Base-by-base conservation (phyloP, 2,329 filamentous ascomycete species). In the Hypoxylon sp. region DNA sequence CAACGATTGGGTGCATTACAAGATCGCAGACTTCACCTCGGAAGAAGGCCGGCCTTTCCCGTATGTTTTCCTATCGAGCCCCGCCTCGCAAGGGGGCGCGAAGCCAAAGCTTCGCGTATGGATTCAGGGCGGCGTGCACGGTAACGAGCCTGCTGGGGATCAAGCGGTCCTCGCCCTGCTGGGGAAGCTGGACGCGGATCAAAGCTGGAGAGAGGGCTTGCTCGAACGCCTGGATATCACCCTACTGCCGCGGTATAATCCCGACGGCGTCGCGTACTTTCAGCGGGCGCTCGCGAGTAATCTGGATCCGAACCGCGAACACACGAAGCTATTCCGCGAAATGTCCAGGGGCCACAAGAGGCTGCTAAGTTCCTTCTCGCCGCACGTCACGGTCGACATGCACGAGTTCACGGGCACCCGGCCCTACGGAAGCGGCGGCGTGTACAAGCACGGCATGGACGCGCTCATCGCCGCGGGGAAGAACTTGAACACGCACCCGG, bases 371-470 rank as follows among this genome's bases (percentile, higher is more conserved):
- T 66, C 71, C 8, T 77, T 72, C 55, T 61, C 68, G 11, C 75
- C 76, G 8, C 75, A 78, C 50, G 61, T 78, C 44, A 65, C 71
- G 2, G 71, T 76, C n/a, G 76, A 78, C 53, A 72, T 77, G 71
- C 75, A 78, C 54, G 76, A 78, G 67, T 78, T 73, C 55, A 75
- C 69, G 1, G 75, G 71, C 0, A 68, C 75, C 20, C 70, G 68
- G 48, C 55, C 73, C 3, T 51, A 45, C 4, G 63, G 63, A 45
- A 64, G 36, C 26, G 68, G 57, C 16, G 74, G 73, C 2, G 56
- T 64, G 2, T 76, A 77, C 53, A 70, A 74, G 40, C 75, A 75
- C 46, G 75, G 63, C 40, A 72, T 74, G 54, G 76, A 77, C 55
- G 73, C 72, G 6, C 67, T 76, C 7, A 71, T 76, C 32, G 71